Evolutionary conservation across 1,139 yeast species (phyloP).

Genomic region (Geotrichum reessii): DNA sequence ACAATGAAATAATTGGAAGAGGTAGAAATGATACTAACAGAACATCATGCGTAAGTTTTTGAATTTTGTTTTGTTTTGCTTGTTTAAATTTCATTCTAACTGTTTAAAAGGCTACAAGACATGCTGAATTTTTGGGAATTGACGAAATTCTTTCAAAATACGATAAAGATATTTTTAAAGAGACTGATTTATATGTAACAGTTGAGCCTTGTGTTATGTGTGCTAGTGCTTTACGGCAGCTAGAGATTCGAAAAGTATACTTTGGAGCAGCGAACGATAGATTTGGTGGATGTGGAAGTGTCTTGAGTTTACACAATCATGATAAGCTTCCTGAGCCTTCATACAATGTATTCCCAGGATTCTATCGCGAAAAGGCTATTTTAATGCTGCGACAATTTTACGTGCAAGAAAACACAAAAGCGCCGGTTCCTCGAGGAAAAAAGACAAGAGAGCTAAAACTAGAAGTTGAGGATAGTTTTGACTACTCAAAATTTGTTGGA

Average conservation of each 20-base stretch:
- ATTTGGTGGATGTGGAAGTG: conserved; percentile 95
- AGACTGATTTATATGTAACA: conserved; percentile 72
- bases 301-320: conserved; percentile 57
- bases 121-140: conserved; percentile 86
- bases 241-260: conserved; percentile 64
- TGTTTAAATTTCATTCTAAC: neutral
- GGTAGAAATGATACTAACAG: conserved; percentile 90
- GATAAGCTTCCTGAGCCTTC: conserved; percentile 30
- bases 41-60: conserved; percentile 48
- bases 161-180: conserved; percentile 38
- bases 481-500: conserved; percentile 45
- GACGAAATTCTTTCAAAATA: conserved; percentile 43
- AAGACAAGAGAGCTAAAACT: conserved; percentile 68
- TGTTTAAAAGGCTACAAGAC: conserved; percentile 57
- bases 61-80: neutral
- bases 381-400: conserved; percentile 76
- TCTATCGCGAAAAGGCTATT: conserved; percentile 75
- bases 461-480: conserved; percentile 50
- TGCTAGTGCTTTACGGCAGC: conserved; percentile 82
- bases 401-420: conserved; percentile 73
- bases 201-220: conserved; percentile 99
- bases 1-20: conserved; percentile 51
- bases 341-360: conserved; percentile 68
- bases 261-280: conserved; percentile 94
- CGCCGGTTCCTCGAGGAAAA: conserved; percentile 76